These are phyloP conservation scores for Massariosphaeria phaeospora DNA, from an alignment of 495 filamentous ascomycete species.

Conservation along the genomic window DNA sequence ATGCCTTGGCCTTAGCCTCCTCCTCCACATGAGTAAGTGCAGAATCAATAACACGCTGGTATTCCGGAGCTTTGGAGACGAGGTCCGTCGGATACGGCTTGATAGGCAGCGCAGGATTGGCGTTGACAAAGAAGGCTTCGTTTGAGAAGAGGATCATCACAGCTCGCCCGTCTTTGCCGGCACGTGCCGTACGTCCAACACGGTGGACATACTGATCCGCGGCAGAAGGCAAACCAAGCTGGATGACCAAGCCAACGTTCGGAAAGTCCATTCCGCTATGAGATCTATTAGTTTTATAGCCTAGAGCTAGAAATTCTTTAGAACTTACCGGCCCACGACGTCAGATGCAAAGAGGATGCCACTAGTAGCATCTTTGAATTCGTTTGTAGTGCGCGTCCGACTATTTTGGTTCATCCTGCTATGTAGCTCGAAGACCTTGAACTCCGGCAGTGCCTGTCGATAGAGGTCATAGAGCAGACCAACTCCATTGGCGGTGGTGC, in stretches of 20 bases:
- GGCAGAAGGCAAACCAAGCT: constrained; percentile 57
- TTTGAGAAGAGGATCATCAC: constrained; percentile 57
- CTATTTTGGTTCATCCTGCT: constrained; percentile 54
- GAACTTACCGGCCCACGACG: constrained; percentile 65
- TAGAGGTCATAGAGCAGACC: constrained; percentile 53
- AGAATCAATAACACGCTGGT: constrained; percentile 22
- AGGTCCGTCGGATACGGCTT: constrained; percentile 47
- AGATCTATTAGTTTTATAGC: too few relatives aligned
- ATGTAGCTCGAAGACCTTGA: constrained; percentile 56
- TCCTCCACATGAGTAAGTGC: constrained; percentile 46
- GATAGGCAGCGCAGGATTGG: constrained; percentile 53
- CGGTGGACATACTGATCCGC: constrained; percentile 70
- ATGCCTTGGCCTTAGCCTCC: constrained; percentile 50
- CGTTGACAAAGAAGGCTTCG: constrained; percentile 57
- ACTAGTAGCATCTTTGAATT: constrained; percentile 53
- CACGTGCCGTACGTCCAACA: constrained; percentile 66
- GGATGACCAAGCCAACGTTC: constrained; percentile 66
- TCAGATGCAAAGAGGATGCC: constrained; percentile 63
- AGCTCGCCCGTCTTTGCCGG: constrained; percentile 63
- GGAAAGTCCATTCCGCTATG: constrained; percentile 78
- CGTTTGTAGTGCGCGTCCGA: constrained; percentile 54
- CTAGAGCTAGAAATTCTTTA: too few relatives aligned
- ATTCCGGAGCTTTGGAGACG: constrained; percentile 39
- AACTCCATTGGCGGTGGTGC: constrained; percentile 59
- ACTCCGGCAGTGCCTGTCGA: constrained; percentile 39